A percentile compares a stretch with the other conserved stretches of the same genome.
phyloP scores from a whole-genome alignment of 768 basidiomycete species.

The Russula lepida region DNA sequence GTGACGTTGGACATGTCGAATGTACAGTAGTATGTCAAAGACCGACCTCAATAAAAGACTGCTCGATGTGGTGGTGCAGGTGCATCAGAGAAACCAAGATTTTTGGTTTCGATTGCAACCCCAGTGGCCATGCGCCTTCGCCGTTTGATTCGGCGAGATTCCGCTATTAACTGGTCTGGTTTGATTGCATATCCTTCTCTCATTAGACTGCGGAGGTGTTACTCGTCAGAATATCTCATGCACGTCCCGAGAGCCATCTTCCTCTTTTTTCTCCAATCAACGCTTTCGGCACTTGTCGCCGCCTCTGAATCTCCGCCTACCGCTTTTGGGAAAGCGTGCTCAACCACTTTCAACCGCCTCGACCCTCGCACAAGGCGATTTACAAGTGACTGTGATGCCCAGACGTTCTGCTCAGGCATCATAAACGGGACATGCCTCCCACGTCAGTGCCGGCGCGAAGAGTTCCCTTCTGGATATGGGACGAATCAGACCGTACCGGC shows the following conservation, averaged over 20 bases:
- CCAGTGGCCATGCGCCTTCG: background rate
- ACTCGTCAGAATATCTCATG: background rate
- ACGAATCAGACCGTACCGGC: constrained; percentile 3
- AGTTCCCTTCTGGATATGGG: constrained; percentile 15
- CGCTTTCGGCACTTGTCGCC: background rate
- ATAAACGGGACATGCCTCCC: constrained; percentile 16
- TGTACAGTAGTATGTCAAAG: background rate
- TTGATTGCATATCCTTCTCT: background rate
- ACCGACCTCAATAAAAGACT: background rate
- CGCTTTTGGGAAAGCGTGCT: constrained; percentile 12
- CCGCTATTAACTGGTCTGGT: background rate
- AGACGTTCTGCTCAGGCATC: constrained; percentile 15
- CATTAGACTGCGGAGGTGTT: background rate
- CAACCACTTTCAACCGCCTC: constrained; percentile 12
- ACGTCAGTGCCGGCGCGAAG: constrained; percentile 18
- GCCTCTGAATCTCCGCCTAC: background rate
- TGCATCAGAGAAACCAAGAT: background rate
- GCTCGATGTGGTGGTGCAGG: too few species aligned
- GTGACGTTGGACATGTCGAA: background rate
- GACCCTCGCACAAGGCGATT: constrained; percentile 18
- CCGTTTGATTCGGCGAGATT: background rate
- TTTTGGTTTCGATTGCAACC: background rate
- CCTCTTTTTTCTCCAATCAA: background rate
- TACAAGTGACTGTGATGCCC: constrained; percentile 16
- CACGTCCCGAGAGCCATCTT: background rate